These are phyloP conservation scores for Halophytophthora batemanensis DNA, from an alignment of 352 stramenopile species.

Conservation along the genomic window DNA sequence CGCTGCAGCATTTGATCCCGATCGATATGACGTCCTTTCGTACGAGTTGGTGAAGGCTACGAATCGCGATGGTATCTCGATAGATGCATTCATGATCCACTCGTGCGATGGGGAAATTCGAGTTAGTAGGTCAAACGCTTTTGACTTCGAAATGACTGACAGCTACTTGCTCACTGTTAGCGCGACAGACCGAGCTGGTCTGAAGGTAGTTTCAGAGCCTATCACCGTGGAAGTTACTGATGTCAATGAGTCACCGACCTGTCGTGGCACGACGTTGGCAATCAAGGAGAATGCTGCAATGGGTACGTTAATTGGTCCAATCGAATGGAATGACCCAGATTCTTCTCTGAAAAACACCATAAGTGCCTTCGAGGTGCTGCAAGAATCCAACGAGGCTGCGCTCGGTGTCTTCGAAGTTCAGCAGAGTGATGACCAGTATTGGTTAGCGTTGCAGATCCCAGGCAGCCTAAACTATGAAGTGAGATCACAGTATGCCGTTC, in stretches of 20 bases:
- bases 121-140: slow-evolving; percentile 18
- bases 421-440: slow-evolving; percentile 5
- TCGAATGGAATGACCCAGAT: slow-evolving; percentile 47
- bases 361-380: slow-evolving; percentile 41
- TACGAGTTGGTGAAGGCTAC: slow-evolving; percentile 31
- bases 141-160: slow-evolving; percentile 38
- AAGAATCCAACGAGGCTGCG: slow-evolving; percentile 4
- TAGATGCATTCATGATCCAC: slow-evolving; percentile 53
- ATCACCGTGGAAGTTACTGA: slow-evolving; percentile 13
- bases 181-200: slow-evolving; percentile 44
- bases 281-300: slow-evolving; percentile 30
- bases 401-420: slow-evolving; percentile 15
- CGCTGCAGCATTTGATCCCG: slow-evolving; percentile 36
- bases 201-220: slow-evolving; percentile 15
- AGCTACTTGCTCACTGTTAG: slow-evolving; percentile 30
- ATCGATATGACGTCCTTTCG: slow-evolving; percentile 41
- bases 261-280: slow-evolving; percentile 8
- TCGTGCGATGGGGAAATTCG: slow-evolving; percentile 55
- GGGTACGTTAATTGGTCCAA: slow-evolving; percentile 16
- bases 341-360: slow-evolving; percentile 34
- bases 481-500: slow-evolving; percentile 2
- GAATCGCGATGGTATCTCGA: slow-evolving; percentile 24
- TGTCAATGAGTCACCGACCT: slow-evolving; percentile 17
- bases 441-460: slow-evolving; percentile 12
- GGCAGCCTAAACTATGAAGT: slow-evolving; percentile 17